Evolutionary conservation across 2,329 filamentous ascomycete genomes (phyloP).

Genomic region (Capronia americana): DNA sequence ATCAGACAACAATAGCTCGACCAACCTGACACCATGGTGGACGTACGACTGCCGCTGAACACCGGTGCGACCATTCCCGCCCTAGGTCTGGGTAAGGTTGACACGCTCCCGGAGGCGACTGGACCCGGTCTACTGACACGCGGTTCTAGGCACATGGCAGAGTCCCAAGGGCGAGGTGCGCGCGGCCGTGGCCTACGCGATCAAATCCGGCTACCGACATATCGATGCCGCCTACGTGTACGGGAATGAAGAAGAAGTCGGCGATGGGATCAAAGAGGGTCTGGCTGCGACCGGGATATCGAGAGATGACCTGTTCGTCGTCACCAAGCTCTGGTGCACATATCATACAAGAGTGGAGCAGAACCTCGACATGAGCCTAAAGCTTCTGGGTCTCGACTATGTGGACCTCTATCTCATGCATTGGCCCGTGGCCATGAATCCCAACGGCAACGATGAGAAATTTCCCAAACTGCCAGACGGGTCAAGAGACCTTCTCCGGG

Average conservation of each 20-base stretch:
- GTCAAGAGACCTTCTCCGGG: constrained; percentile 57
- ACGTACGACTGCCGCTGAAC: constrained; percentile 51
- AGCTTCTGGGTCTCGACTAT: constrained; percentile 69
- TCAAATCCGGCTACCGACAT: constrained; percentile 46
- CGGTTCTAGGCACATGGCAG: constrained; percentile 57
- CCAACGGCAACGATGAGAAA: constrained; percentile 54
- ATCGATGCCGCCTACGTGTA: constrained; percentile 54
- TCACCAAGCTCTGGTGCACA: constrained; percentile 74
- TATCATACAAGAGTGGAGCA: constrained; percentile 67
- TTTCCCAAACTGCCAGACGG: constrained; percentile 51
- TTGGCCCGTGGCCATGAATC: constrained; percentile 63
- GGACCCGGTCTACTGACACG: neutral
- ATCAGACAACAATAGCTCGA: neutral
- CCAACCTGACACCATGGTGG: constrained; percentile 34
- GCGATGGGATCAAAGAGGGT: constrained; percentile 60
- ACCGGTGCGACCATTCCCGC: constrained; percentile 57
- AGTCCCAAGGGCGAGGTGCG: constrained; percentile 57
- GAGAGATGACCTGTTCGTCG: constrained; percentile 69
- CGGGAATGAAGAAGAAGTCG: constrained; percentile 71
- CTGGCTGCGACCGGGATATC: constrained; percentile 66
- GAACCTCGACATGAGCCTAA: constrained; percentile 66
- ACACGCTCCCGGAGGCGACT: neutral
- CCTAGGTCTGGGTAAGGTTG: constrained; percentile 52
- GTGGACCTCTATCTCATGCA: constrained; percentile 75
- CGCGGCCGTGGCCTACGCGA: constrained; percentile 54